Evolutionary conservation across 352 stramenopile species (phyloP).

Genomic region (Ochromonadaceae sp.): DNA sequence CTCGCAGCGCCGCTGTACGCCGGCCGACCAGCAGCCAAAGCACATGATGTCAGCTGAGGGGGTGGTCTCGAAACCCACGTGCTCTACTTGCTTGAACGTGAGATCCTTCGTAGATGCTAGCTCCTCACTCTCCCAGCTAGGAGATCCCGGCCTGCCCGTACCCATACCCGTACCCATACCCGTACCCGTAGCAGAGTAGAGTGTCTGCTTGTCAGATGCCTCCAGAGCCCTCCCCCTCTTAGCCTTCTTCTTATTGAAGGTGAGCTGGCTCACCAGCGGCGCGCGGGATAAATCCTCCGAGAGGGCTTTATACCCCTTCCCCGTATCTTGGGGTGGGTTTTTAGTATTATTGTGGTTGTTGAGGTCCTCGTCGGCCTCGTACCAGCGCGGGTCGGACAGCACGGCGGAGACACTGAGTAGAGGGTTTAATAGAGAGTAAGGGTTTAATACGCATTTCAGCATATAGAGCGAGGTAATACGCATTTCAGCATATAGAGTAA

Average conservation of each 20-base stretch:
- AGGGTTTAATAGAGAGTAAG: conserved; percentile 41
- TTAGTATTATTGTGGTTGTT: conserved; percentile 2
- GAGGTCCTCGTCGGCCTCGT: conserved; percentile 36
- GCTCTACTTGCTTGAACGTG: not conserved
- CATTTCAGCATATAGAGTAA: too few species aligned
- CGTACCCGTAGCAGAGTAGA: too few species aligned
- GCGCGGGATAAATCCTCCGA: not conserved
- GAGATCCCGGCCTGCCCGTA: too few species aligned
- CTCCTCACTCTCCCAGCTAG: too few species aligned
- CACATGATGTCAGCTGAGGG: conserved; percentile 38
- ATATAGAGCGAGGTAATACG: too few species aligned
- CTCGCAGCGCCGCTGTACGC: conserved; percentile 43
- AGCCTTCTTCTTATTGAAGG: not conserved
- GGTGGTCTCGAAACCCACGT: conserved; percentile 1
- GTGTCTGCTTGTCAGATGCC: not conserved
- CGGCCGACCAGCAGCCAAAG: conserved; percentile 83
- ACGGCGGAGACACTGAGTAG: conserved; percentile 36
- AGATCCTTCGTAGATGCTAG: too few species aligned
- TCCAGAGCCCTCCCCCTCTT: not conserved
- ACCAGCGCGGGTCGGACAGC: conserved; percentile 26
- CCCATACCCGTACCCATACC: too few species aligned
- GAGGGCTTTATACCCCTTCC: not conserved
- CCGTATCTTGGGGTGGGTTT: conserved; percentile 10
- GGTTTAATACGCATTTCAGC: conserved; percentile 32
- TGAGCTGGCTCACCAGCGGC: not conserved